Evolutionary conservation across 495 filamentous ascomycete species (phyloP), one percentile per base, ranked within the genome.

Genomic region (Xylaria sp.): DNA sequence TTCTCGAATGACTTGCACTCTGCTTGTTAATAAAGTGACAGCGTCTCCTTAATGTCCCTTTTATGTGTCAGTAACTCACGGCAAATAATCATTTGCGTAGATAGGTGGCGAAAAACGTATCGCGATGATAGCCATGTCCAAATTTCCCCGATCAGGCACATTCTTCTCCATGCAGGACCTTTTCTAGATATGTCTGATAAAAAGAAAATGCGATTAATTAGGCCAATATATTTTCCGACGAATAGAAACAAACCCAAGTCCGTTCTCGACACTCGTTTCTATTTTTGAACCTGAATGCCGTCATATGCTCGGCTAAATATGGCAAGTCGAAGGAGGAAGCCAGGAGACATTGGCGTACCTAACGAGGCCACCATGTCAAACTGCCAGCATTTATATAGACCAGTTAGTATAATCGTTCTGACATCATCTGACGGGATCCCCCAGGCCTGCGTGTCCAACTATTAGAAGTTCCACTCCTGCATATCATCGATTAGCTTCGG

Each of bases 341-440:
- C 26, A 35, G 6, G 19, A 3, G 3, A 44, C 21, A 46, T 24
- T 14, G 14, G 31, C 35, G 19, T 12, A 26, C 15, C 8, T 19
- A 43, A 3, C 12, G 9, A 44, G 29, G 43, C 62, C 43, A 65
- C 21, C 15, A 33, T 48, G 62, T 21, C 55, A 70, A 69, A 72
- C 62, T 73, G 40, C 17, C 63, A 53, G 46, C 48, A 0, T 53
- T 70, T 50, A 48, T 67, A 33, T 19, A 57, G n/a, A 67, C 12
- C 14, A 6, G 24, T 53, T 3, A 26, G 24, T 78, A 80, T 80
- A 77, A 76, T 67, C 77, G 62, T 69, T 61, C 61, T 74, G 68
- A 72, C 71, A 59, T 69, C 63, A 72, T 71, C 64, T 43, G 24
- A 15, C 12, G 41, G 11, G 44, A 50, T 74, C 31, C 14, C 57